Conservation (phyloP, 139 green algal genomes). For the Ostreobium quekettii region DNA sequence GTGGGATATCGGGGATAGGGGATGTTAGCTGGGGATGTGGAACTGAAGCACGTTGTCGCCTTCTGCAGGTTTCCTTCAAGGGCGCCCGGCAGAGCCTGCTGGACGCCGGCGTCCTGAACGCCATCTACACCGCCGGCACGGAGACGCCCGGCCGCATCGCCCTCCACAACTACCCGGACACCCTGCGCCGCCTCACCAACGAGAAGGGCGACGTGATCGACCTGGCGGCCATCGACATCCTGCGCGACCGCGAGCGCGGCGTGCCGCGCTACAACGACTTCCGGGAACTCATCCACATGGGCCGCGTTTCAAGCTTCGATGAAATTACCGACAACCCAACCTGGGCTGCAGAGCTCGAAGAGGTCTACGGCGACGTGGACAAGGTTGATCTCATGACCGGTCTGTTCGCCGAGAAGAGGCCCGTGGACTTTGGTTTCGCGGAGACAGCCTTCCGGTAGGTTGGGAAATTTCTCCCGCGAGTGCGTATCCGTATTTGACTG, state of each 20-base stretch:
- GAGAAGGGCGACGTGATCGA: not conserved
- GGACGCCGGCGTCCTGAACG: too few species aligned
- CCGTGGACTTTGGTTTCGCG: too few species aligned
- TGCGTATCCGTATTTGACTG: not conserved
- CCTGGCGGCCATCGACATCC: slow-evolving; percentile 16
- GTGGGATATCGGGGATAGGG: too few species aligned
- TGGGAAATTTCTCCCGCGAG: not conserved
- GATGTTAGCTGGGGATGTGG: too few species aligned
- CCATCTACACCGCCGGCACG: too few species aligned
- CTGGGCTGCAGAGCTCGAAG: not conserved
- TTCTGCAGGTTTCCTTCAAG: too few species aligned
- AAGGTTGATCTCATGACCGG: slow-evolving; percentile 5
- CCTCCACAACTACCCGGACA: too few species aligned
- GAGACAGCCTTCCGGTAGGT: not conserved
- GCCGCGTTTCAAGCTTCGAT: not conserved
- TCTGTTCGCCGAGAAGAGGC: slow-evolving; percentile 6
- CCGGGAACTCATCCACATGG: not conserved
- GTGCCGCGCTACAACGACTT: slow-evolving; percentile 17
- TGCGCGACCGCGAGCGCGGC: slow-evolving; percentile 9
- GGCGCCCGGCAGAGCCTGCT: too few species aligned
- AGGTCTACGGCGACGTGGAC: slow-evolving; percentile 13
- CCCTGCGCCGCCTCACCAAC: too few species aligned
- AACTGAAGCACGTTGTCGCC: too few species aligned
- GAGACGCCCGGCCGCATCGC: too few species aligned
- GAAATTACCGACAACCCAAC: not conserved